phyloP scores from a whole-genome alignment of 352 stramenopile genomes.

The Peronosclerospora sorghi region DNA sequence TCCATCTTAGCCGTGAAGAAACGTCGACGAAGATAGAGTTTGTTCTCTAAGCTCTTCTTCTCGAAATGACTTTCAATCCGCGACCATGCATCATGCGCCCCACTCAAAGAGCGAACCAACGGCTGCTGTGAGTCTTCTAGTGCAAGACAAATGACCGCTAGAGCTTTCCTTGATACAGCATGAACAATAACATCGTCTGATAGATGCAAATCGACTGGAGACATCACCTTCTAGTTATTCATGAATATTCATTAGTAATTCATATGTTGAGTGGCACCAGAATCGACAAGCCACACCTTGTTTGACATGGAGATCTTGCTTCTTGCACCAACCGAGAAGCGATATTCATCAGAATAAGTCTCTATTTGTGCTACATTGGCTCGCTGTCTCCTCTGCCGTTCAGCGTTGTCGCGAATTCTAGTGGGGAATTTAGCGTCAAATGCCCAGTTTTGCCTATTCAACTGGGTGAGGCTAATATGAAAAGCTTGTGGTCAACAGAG shows the following conservation, averaged over 20 bases:
- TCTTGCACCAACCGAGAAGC: neutral
- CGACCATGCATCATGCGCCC: too few species aligned
- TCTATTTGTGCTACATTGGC: neutral
- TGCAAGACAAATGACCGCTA: neutral
- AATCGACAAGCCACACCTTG: slow-evolving; percentile 3
- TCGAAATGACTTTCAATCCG: neutral
- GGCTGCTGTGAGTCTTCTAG: too few species aligned
- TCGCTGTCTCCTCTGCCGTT: neutral
- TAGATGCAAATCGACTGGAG: neutral
- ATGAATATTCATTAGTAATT: neutral
- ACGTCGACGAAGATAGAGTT: too few species aligned
- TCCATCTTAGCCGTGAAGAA: neutral
- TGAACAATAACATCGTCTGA: neutral
- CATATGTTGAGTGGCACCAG: slow-evolving; percentile 5
- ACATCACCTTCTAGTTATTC: neutral
- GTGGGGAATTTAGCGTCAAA: neutral
- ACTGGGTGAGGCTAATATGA: too few species aligned
- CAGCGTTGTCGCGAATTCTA: neutral
- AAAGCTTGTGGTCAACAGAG: too few species aligned
- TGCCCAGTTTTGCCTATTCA: too few species aligned
- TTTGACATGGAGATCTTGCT: slow-evolving; percentile 1
- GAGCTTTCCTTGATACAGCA: neutral
- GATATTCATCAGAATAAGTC: neutral
- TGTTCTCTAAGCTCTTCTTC: neutral
- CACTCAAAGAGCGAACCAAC: neutral